Conservation (phyloP, 768 basidiomycete genomes). For the Cystobasidium onofrii region DNA sequence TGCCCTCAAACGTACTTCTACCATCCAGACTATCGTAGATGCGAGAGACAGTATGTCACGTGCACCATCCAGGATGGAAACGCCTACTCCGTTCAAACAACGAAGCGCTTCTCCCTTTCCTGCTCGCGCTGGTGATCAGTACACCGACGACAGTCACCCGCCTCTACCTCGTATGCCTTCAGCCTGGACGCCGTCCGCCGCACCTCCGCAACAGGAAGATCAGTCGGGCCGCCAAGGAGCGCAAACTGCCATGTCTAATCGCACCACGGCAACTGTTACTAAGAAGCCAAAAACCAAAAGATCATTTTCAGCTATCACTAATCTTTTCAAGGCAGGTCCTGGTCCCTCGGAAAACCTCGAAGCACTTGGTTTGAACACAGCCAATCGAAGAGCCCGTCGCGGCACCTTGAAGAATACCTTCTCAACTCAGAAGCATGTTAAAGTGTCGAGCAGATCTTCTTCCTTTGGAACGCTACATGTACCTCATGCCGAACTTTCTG, state of each 20-base stretch:
- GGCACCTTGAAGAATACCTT: not conserved
- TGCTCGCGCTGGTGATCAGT: not conserved
- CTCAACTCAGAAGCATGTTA: not conserved
- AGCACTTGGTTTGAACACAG: not conserved
- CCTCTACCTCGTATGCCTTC: not conserved
- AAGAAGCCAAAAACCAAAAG: not conserved
- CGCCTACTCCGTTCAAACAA: not conserved
- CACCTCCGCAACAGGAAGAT: not conserved
- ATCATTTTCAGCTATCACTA: constrained; percentile 1
- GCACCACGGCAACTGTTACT: not conserved
- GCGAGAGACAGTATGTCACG: not conserved
- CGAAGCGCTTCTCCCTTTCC: not conserved
- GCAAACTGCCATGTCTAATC: not conserved
- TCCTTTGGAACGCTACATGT: not conserved
- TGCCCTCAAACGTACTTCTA: not conserved
- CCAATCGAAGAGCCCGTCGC: not conserved
- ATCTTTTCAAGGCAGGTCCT: not conserved
- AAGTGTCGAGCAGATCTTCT: not conserved
- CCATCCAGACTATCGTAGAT: not conserved
- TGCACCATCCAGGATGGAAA: not conserved
- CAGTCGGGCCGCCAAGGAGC: not conserved
- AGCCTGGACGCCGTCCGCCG: not conserved
- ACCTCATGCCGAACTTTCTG: not conserved
- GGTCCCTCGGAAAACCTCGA: not conserved
- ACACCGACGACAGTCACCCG: not conserved